Conservation (phyloP, 805 yeast species). For the Ogataea degrootiae region DNA sequence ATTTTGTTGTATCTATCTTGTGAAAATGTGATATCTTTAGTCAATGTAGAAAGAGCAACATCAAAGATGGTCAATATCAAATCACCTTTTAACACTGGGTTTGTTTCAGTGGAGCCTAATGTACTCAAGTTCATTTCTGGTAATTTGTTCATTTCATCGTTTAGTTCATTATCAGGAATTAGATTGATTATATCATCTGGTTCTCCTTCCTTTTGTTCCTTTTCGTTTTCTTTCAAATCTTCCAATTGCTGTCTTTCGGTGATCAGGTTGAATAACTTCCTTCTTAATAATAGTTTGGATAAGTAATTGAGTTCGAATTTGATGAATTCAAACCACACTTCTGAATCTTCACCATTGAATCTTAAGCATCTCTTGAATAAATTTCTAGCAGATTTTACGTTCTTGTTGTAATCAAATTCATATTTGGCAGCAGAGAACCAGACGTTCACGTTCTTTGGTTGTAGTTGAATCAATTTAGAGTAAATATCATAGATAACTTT, state of each 20-base stretch:
- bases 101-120: constrained; percentile 80
- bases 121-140: constrained; percentile 86
- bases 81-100: constrained; percentile 74
- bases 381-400: constrained; percentile 83
- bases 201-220: constrained; percentile 22
- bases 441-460: constrained; percentile 84
- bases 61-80: constrained; percentile 68
- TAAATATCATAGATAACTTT: constrained; percentile 72
- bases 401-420: constrained; percentile 84
- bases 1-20: constrained; percentile 35
- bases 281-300: constrained; percentile 75
- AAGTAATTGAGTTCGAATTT: constrained; percentile 85
- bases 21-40: constrained; percentile 21
- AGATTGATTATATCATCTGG: constrained; percentile 21
- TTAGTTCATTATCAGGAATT: constrained; percentile 42
- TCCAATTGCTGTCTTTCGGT: constrained; percentile 65
- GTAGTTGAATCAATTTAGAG: constrained; percentile 72
- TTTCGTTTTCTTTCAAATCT: constrained; percentile 39
- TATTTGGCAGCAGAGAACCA: constrained; percentile 96
- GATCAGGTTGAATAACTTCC: constrained; percentile 74
- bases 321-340: constrained; percentile 80
- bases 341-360: constrained; percentile 68
- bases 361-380: constrained; percentile 80
- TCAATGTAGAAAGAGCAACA: constrained; percentile 50
- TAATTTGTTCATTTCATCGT: constrained; percentile 60